Conservation (phyloP, 768 basidiomycete species). For the Macrolepiota dolichaula region DNA sequence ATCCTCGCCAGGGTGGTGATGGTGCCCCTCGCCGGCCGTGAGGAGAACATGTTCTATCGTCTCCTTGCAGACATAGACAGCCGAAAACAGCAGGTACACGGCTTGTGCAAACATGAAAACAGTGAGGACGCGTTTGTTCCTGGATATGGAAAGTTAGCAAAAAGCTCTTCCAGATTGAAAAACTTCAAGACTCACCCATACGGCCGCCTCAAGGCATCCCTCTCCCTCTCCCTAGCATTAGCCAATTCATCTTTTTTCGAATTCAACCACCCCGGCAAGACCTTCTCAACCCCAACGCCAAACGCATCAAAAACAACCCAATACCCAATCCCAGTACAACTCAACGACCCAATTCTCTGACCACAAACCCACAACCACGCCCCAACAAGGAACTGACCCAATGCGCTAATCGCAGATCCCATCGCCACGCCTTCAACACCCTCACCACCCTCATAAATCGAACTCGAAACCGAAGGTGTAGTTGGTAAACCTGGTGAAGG, state of each 20-base stretch:
- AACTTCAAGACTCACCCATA: constrained; percentile 27
- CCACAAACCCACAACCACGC: constrained; percentile 85
- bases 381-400: constrained; percentile 59
- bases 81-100: constrained; percentile 91
- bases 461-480: constrained; percentile 26
- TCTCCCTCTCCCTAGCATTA: constrained; percentile 22
- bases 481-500: constrained; percentile 44
- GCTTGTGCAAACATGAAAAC: constrained; percentile 83
- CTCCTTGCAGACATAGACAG: constrained; percentile 97
- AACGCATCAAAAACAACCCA: constrained; percentile 95
- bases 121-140: constrained; percentile 65
- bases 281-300: constrained; percentile 58
- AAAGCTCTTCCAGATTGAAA: background rate
- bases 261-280: constrained; percentile 42
- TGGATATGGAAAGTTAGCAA: constrained; percentile 25
- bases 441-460: background rate
- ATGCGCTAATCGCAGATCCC: constrained; percentile 23
- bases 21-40: constrained; percentile 61
- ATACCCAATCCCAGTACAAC: constrained; percentile 90
- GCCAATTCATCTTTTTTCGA: constrained; percentile 16
- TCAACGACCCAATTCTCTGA: constrained; percentile 83
- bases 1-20: constrained; percentile 57
- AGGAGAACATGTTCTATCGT: constrained; percentile 89
- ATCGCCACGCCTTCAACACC: constrained; percentile 16
- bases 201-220: constrained; percentile 59